Evolutionary conservation across 371 early-diverging fungal genomes (phyloP).

Genomic region (Mucor velutinosus): DNA sequence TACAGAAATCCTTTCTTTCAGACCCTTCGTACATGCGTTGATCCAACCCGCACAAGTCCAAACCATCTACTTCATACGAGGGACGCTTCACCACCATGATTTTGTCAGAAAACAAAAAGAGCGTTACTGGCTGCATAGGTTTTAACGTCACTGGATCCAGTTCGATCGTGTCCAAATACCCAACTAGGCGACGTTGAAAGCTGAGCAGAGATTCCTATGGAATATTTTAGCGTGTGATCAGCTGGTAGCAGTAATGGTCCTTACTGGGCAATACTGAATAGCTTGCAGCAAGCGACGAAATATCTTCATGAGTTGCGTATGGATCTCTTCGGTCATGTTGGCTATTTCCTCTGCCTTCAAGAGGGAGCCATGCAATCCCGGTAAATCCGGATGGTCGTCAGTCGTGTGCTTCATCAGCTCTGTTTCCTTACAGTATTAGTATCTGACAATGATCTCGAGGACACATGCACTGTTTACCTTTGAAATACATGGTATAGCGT

Average conservation of each 20-base stretch:
- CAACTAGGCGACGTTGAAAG: conserved; percentile 28
- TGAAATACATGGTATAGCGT: conserved; percentile 47
- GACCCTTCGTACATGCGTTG: conserved; percentile 17
- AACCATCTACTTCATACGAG: conserved; percentile 28
- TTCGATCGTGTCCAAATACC: conserved; percentile 38
- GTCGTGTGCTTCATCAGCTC: conserved; percentile 40
- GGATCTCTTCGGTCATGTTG: conserved; percentile 42
- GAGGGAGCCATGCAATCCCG: conserved; percentile 30
- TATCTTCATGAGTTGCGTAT: conserved; percentile 42
- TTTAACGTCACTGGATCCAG: conserved; percentile 35
- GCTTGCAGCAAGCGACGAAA: conserved; percentile 22
- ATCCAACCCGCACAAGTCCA: conserved; percentile 29
- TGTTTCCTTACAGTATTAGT: conserved; percentile 1
- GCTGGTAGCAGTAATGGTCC: neutral
- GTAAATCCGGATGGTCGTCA: conserved; percentile 31
- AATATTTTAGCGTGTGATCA: neutral
- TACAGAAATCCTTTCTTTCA: conserved; percentile 15
- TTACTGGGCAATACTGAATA: conserved; percentile 31
- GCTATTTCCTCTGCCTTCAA: conserved; percentile 39
- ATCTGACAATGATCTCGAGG: neutral
- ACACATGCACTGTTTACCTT: conserved; percentile 26
- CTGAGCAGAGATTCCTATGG: conserved; percentile 35
- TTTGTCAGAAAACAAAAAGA: conserved; percentile 47
- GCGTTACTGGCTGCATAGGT: conserved; percentile 35
- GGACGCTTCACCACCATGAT: conserved; percentile 44